A percentile compares a stretch with the other conserved stretches of the same genome.
These are phyloP conservation scores for Prinsepia uniflora DNA, from an alignment of 306 rosid genomes.

Conservation along the genomic window DNA sequence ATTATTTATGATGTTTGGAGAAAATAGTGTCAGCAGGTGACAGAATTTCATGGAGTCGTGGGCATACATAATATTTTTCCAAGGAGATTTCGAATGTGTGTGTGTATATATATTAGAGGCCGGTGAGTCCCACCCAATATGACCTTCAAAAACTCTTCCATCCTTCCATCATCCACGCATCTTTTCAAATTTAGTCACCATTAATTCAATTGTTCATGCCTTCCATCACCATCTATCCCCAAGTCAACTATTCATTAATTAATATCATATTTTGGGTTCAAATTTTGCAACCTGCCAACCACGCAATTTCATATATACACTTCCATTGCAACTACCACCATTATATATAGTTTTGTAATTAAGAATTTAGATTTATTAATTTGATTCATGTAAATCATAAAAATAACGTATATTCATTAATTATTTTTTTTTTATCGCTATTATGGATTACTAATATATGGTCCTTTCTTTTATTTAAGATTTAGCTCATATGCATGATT, in stretches of 20 bases:
- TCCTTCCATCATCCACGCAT: neutral
- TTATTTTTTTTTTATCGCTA: too few relatives aligned
- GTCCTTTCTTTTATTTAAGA: too few relatives aligned
- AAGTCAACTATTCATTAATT: neutral
- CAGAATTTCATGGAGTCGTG: slow-evolving; percentile 28
- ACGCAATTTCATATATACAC: neutral
- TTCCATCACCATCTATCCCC: neutral
- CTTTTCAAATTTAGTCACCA: slow-evolving; percentile 43
- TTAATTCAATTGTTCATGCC: slow-evolving; percentile 2
- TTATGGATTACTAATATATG: too few relatives aligned
- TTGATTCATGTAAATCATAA: too few relatives aligned
- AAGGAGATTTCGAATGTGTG: slow-evolving; percentile 29
- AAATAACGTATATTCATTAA: too few relatives aligned
- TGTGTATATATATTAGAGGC: neutral
- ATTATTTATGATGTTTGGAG: slow-evolving; percentile 50
- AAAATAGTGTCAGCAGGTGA: slow-evolving; percentile 17
- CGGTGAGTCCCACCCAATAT: slow-evolving; percentile 35
- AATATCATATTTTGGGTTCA: slow-evolving; percentile 8
- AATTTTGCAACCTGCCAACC: neutral
- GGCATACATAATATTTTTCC: slow-evolving; percentile 14
- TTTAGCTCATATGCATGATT: too few relatives aligned
- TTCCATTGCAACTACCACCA: neutral
- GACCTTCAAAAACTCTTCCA: slow-evolving; percentile 8
- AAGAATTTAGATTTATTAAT: too few relatives aligned
- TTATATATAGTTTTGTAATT: slow-evolving; percentile 1